Evolutionary conservation across 2,329 filamentous ascomycete species (phyloP).

Genomic region (Penicillium sp.): DNA sequence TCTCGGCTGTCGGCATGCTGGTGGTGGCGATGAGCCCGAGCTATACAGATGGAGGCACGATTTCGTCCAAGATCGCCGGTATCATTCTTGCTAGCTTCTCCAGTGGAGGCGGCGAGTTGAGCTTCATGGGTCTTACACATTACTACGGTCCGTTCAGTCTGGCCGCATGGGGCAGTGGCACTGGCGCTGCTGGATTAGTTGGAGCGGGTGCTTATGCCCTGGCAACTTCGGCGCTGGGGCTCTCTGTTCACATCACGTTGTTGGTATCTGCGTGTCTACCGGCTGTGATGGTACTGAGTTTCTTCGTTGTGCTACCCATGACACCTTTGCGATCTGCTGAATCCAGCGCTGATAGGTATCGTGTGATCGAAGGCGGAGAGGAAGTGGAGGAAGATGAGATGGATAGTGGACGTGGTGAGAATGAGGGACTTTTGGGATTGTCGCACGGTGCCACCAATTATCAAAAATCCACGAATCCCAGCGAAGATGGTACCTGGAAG

Average conservation of each 20-base stretch:
- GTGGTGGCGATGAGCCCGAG: slow-evolving; percentile 78
- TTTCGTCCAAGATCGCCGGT: slow-evolving; percentile 75
- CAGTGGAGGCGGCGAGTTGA: slow-evolving; percentile 84
- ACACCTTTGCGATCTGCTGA: slow-evolving; percentile 59
- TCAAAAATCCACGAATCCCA: slow-evolving; percentile 21
- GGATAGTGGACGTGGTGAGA: slow-evolving; percentile 28
- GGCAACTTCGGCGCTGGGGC: slow-evolving; percentile 75
- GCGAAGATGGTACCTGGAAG: slow-evolving; percentile 25
- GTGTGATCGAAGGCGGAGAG: slow-evolving; percentile 51
- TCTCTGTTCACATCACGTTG: slow-evolving; percentile 73
- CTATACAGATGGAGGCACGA: slow-evolving; percentile 56
- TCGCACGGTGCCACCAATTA: slow-evolving; percentile 16
- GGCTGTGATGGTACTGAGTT: slow-evolving; percentile 75
- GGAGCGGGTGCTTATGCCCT: slow-evolving; percentile 87
- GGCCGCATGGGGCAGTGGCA: slow-evolving; percentile 89
- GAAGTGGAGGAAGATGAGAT: slow-evolving; percentile 38
- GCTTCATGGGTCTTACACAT: slow-evolving; percentile 87
- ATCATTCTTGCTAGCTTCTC: slow-evolving; percentile 83
- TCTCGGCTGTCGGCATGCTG: slow-evolving; percentile 86
- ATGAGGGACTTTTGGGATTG: slow-evolving; percentile 32
- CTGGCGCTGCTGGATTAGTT: slow-evolving; percentile 81
- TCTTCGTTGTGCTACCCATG: slow-evolving; percentile 77
- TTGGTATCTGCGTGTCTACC: slow-evolving; percentile 79
- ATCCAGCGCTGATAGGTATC: slow-evolving; percentile 53
- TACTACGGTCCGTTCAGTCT: slow-evolving; percentile 87